phyloP scores from a whole-genome alignment of 2,329 filamentous ascomycete genomes.

The Nemania sp. region DNA sequence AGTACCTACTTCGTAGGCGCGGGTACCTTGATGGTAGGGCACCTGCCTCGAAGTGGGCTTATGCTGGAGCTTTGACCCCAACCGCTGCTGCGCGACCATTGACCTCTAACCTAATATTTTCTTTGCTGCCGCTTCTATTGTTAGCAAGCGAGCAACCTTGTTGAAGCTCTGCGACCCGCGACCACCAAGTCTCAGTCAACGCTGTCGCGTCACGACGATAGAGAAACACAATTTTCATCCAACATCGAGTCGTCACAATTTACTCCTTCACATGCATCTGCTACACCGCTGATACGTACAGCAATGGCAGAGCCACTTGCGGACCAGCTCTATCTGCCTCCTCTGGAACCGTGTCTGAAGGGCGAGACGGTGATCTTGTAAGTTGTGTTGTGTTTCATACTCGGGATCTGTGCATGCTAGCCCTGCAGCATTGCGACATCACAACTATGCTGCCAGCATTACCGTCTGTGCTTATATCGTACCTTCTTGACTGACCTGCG shows the following conservation, averaged over 20 bases:
- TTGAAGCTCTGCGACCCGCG: constrained; percentile 28
- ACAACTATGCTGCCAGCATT: neutral
- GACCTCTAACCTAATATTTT: no score
- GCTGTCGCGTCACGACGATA: constrained; percentile 23
- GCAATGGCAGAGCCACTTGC: constrained; percentile 70
- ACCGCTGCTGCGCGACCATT: no score
- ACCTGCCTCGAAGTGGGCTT: constrained; percentile 6
- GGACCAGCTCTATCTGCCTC: constrained; percentile 76
- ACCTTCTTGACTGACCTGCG: constrained; percentile 28
- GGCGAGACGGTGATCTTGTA: constrained; percentile 82
- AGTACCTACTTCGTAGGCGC: no score
- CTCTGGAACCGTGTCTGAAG: constrained; percentile 81
- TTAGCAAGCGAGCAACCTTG: neutral
- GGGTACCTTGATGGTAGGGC: neutral
- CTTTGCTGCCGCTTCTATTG: no score
- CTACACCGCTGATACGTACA: constrained; percentile 52
- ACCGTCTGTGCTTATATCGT: neutral
- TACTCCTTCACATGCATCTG: constrained; percentile 37
- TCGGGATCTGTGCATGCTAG: neutral
- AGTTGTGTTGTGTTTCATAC: constrained; percentile 43
- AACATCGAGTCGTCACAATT: constrained; percentile 15
- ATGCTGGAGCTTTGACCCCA: no score
- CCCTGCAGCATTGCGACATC: neutral
- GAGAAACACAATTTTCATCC: constrained; percentile 20
- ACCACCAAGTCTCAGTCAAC: constrained; percentile 21